Percentiles rank a stretch among this genome's conserved stretches.
These are phyloP conservation scores for Nasturtium officinale DNA, from an alignment of 345 rosid genomes.

Conservation along the genomic window DNA sequence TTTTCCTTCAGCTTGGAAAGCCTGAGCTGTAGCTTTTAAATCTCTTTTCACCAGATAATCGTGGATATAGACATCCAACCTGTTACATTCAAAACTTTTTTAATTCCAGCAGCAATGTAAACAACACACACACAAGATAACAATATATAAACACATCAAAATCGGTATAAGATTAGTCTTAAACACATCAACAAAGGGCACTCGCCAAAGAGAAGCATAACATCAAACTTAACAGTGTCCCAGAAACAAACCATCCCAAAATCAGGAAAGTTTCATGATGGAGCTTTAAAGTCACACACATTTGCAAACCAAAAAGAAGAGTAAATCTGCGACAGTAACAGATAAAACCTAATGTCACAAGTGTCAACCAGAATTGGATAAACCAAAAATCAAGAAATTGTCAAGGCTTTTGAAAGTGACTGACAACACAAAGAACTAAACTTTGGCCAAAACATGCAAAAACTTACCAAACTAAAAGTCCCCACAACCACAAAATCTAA, in stretches of 20 bases:
- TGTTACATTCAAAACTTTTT: conserved; percentile 30
- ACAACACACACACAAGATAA: conserved; percentile 4
- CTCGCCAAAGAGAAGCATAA: neutral
- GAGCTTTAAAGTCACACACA: conserved; percentile 7
- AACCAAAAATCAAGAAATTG: conserved; percentile 22
- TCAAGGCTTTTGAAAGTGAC: conserved; percentile 32
- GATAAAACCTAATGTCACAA: conserved; percentile 20
- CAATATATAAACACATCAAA: conserved; percentile 6
- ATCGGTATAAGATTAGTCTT: neutral
- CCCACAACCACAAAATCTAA: conserved; percentile 26
- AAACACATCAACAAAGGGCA: conserved; percentile 1
- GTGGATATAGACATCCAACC: conserved; percentile 97
- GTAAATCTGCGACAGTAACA: conserved; percentile 14
- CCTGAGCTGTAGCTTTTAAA: conserved; percentile 94
- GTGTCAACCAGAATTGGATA: conserved; percentile 32
- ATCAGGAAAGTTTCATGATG: neutral
- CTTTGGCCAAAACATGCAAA: conserved; percentile 30
- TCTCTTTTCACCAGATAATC: conserved; percentile 96
- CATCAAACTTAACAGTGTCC: conserved; percentile 13
- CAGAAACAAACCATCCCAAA: conserved; percentile 23
- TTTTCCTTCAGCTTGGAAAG: conserved; percentile 97
- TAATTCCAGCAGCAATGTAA: neutral
- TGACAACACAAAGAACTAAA: conserved; percentile 31
- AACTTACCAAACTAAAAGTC: conserved; percentile 11
- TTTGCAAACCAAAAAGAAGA: conserved; percentile 26